These are phyloP conservation scores for Trichoderma endophyticum DNA, from an alignment of 2,329 filamentous ascomycete genomes.

Conservation along the genomic window DNA sequence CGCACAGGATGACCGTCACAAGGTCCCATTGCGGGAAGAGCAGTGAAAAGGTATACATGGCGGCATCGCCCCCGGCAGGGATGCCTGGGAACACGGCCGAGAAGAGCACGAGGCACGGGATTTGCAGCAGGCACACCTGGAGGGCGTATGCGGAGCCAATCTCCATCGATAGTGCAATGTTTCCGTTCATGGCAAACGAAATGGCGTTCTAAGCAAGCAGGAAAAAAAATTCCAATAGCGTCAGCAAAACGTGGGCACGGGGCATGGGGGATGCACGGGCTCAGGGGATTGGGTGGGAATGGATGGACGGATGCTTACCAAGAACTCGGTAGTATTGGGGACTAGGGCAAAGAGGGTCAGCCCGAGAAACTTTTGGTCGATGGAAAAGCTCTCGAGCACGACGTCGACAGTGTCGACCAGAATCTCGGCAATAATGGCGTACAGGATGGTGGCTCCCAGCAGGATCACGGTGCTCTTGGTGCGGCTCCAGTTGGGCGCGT, in stretches of 20 bases:
- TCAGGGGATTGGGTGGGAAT: constrained; percentile 6
- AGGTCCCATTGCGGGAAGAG: constrained; percentile 99
- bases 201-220: constrained; percentile 74
- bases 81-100: constrained; percentile 67
- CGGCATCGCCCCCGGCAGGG: constrained; percentile 37
- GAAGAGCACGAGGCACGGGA: constrained; percentile 88
- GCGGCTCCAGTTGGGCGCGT: constrained; percentile 97
- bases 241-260: not conserved
- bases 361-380: constrained; percentile 96
- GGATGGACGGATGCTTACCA: constrained; percentile 56
- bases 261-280: not conserved
- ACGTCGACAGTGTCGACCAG: constrained; percentile 95
- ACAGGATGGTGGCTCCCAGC: constrained; percentile 82
- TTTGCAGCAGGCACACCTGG: constrained; percentile 92
- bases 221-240: constrained; percentile 12
- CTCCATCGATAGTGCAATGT: constrained; percentile 98
- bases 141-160: constrained; percentile 96
- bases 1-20: constrained; percentile 92
- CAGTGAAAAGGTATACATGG: constrained; percentile 70
- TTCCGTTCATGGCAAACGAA: constrained; percentile 99
- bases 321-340: constrained; percentile 95
- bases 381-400: constrained; percentile 83
- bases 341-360: constrained; percentile 96
- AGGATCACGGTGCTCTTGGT: constrained; percentile 87
- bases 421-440: constrained; percentile 97